Evolutionary conservation across 2,329 filamentous ascomycete species (phyloP).

Genomic region (Trichophaea hybrida): DNA sequence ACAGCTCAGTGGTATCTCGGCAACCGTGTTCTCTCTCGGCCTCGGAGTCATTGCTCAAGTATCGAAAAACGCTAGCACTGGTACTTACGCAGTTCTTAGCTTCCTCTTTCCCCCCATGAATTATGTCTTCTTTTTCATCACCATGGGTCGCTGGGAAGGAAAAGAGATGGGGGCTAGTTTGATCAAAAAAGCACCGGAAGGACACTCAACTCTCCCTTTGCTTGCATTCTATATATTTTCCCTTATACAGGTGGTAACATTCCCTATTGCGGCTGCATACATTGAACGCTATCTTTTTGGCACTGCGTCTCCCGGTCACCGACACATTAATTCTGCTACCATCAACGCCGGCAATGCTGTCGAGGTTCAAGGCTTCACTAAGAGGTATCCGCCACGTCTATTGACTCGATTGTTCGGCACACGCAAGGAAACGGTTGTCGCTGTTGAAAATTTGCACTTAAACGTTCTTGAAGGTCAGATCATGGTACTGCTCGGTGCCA

Average conservation of each 20-base stretch:
- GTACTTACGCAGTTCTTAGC: constrained; percentile 52
- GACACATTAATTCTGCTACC: constrained; percentile 20
- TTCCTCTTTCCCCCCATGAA: constrained; percentile 76
- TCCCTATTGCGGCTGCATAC: constrained; percentile 58
- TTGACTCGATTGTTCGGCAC: constrained; percentile 39
- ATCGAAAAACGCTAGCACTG: constrained; percentile 47
- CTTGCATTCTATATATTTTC: constrained; percentile 66
- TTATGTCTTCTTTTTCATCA: constrained; percentile 65
- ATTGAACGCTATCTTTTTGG: constrained; percentile 64
- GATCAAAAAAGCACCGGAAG: constrained; percentile 45
- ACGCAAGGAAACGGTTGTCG: constrained; percentile 49
- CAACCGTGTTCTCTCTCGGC: constrained; percentile 57
- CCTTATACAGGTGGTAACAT: constrained; percentile 61
- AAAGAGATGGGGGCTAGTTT: constrained; percentile 47
- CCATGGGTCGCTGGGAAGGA: constrained; percentile 63
- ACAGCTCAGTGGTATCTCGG: constrained; percentile 71
- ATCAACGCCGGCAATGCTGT: constrained; percentile 42
- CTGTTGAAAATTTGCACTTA: constrained; percentile 60
- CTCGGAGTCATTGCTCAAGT: constrained; percentile 74
- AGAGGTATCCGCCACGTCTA: constrained; percentile 50
- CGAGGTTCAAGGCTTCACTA: constrained; percentile 57
- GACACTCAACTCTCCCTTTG: constrained; percentile 54
- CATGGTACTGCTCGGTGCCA: constrained; percentile 71
- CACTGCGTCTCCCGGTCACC: constrained; percentile 49
- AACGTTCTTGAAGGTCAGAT: constrained; percentile 66